Base-by-base conservation (phyloP, 2,329 filamentous ascomycete genomes). In the Amauroascus niger region DNA sequence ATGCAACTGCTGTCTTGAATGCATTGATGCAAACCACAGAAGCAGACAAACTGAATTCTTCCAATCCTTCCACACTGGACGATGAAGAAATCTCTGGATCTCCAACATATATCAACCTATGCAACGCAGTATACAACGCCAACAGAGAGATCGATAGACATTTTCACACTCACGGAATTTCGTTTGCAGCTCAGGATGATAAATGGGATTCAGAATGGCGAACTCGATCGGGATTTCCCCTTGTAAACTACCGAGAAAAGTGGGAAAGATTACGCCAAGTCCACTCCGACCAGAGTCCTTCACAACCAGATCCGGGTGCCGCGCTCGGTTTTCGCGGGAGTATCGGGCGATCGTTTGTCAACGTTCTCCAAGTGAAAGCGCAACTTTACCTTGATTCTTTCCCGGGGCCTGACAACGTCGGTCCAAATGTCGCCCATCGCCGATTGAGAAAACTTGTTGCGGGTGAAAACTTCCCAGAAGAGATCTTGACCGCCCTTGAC, bases 121-220 rank as follows among this genome's bases (percentile, higher is more conserved):
- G 39, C 33, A 24, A 56, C 49, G 52, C 54, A 16, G 45, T 58
- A 35, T 53, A 52, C 35, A 14, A 58, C 16, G 33, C 39, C 24
- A 47, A 54, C 24, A 47, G 53, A 33, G 28, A 41, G 32, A 45
- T 52, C 26, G 45, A 58, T 20, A 37, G 9, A 32, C 51, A 59
- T 46, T 53, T 41, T 40, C 32, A 45, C 37, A 41, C 52, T 18
- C 55, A 55, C 26, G 37, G 49, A 26, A 55, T 61, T 11, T 54
- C 55, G 39, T 60, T 61, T 49, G 46, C 53, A 22, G 59, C 59
- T 41, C 57, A 58, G 47, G 50, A 61, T 43, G 57, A 59, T 33
- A 50, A 55, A 40, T 61, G 58, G 58, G 57, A 57, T 24, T 39
- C 32, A 7, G 44, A 57, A 30, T 57, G 53, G 52, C 49, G 52